These are phyloP conservation scores for Ramaria sp. DNA, from an alignment of 768 basidiomycete genomes.

Conservation along the genomic window DNA sequence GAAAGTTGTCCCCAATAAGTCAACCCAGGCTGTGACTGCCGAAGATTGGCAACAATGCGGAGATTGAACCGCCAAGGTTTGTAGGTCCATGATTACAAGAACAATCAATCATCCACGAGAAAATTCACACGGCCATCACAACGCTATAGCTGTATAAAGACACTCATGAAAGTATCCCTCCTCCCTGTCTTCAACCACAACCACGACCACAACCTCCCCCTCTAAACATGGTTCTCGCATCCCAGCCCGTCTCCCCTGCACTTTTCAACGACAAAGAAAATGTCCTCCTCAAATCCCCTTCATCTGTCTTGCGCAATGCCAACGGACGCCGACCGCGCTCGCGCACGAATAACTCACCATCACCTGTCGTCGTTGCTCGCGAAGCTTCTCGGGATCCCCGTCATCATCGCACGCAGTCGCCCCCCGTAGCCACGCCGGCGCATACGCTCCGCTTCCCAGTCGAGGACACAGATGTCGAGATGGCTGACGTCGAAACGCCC, in stretches of 20 bases:
- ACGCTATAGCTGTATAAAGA: not conserved
- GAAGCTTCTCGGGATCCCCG: slow-evolving; percentile 2
- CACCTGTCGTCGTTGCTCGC: not conserved
- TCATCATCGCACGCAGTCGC: not conserved
- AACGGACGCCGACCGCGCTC: not conserved
- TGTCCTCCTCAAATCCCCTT: not conserved
- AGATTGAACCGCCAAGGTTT: not conserved
- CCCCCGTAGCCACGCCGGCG: not conserved
- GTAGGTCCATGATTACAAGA: slow-evolving; percentile 1
- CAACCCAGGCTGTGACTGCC: not conserved
- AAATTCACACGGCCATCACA: not conserved
- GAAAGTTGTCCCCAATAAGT: no score
- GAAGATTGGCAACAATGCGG: slow-evolving; percentile 6
- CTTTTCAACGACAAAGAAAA: not conserved
- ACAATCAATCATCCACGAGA: not conserved
- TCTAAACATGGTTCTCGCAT: not conserved
- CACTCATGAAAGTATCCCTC: not conserved
- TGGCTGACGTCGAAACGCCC: not conserved
- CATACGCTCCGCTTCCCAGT: not conserved
- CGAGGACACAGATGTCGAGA: slow-evolving; percentile 3
- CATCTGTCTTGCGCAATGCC: not conserved
- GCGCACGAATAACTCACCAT: not conserved
- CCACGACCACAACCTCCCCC: not conserved
- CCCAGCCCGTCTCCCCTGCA: not conserved
- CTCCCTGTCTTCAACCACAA: not conserved